Evolutionary conservation across 495 filamentous ascomycete species (phyloP).

Genomic region (Neurospora hispaniola): DNA sequence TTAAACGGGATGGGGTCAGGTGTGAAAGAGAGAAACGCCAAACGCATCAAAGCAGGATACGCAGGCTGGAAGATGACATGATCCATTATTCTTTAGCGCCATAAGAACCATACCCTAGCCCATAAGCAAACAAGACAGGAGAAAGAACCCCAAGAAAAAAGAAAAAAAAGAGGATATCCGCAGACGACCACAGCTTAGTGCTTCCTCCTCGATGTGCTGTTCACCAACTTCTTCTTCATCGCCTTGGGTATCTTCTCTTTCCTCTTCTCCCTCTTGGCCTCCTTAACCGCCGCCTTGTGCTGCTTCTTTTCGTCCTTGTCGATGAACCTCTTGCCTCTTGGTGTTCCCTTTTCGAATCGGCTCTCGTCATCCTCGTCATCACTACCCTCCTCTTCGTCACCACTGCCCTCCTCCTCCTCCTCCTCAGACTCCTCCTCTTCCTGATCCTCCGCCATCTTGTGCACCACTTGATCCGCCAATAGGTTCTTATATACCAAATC

Average conservation of each 20-base stretch:
- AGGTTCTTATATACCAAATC: slow-evolving; percentile 73
- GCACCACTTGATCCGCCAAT: slow-evolving; percentile 56
- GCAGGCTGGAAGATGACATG: neutral
- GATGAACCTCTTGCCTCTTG: slow-evolving; percentile 79
- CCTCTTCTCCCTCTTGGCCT: slow-evolving; percentile 82
- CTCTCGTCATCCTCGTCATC: slow-evolving; percentile 29
- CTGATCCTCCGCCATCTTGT: slow-evolving; percentile 27
- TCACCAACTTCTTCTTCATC: slow-evolving; percentile 71
- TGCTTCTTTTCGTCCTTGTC: slow-evolving; percentile 84
- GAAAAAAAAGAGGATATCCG: no score
- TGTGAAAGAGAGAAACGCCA: neutral
- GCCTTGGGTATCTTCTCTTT: slow-evolving; percentile 95
- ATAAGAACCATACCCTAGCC: neutral
- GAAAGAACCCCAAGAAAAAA: neutral
- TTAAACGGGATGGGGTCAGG: neutral
- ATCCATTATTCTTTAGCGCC: neutral
- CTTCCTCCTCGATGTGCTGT: slow-evolving; percentile 27
- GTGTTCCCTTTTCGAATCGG: slow-evolving; percentile 52
- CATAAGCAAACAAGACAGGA: neutral
- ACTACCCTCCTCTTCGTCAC: slow-evolving; percentile 20
- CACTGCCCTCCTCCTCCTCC: slow-evolving; percentile 38
- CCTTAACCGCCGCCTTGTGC: slow-evolving; percentile 86
- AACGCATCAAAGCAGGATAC: neutral
- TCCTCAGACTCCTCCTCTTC: slow-evolving; percentile 29
- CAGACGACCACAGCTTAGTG: slow-evolving; percentile 7